A percentile compares a stretch with the other conserved stretches of the same genome.
Conservation (phyloP, 352 stramenopile genomes). For the Phytophthora fragariae region DNA sequence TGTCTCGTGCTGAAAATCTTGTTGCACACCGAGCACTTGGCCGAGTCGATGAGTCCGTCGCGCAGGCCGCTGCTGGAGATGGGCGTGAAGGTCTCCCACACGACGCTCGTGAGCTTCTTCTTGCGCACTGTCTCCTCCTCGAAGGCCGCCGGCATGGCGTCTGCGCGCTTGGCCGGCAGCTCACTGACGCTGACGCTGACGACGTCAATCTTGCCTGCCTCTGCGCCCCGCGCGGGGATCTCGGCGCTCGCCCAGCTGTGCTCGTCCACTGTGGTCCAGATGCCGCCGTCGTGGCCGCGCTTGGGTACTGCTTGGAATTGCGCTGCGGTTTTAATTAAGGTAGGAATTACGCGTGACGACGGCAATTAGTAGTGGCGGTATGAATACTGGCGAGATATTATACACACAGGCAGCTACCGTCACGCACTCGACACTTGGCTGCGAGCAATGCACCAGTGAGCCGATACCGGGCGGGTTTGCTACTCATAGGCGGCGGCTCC, state of each 20-base stretch:
- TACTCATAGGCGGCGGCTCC: conserved; percentile 33
- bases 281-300: conserved; percentile 22
- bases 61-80: conserved; percentile 68
- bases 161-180: conserved; percentile 43
- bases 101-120: conserved; percentile 86
- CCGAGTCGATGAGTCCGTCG: conserved; percentile 75
- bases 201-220: conserved; percentile 46
- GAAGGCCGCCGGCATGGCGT: conserved; percentile 36
- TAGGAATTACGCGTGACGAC: not conserved
- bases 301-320: not conserved
- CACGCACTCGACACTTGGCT: conserved; percentile 37
- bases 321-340: not conserved
- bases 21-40: conserved; percentile 77
- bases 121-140: conserved; percentile 73
- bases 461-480: conserved; percentile 16
- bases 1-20: conserved; percentile 86
- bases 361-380: conserved; percentile 9
- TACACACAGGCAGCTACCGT: not conserved
- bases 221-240: conserved; percentile 23
- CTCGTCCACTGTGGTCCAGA: conserved; percentile 32
- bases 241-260: conserved; percentile 30
- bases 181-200: conserved; percentile 22
- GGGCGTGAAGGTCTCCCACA: conserved; percentile 86
- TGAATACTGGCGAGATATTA: not conserved
- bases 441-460: conserved; percentile 33